A percentile compares a stretch with the other conserved stretches of the same genome.
Conservation (phyloP, 495 filamentous ascomycete species). For the Apodospora peruviana region DNA sequence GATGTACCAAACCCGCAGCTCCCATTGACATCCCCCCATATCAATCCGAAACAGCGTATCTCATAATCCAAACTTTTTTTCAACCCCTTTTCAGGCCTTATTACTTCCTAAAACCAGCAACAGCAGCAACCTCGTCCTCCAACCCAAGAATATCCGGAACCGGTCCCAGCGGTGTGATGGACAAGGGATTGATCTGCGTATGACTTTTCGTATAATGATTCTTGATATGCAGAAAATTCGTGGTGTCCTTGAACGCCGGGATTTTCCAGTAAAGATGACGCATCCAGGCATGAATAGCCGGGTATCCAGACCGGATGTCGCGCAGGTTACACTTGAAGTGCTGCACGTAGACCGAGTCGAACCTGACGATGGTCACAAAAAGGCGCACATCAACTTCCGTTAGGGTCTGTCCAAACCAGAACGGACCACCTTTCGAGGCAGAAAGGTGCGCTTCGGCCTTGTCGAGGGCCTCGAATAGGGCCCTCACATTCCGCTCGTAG, state of each 20-base stretch:
- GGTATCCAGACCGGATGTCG: constrained; percentile 67
- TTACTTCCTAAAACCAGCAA: no score
- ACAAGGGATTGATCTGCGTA: constrained; percentile 54
- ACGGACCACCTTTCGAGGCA: constrained; percentile 47
- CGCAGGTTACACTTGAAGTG: constrained; percentile 67
- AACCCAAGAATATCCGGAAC: constrained; percentile 52
- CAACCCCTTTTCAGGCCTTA: no score
- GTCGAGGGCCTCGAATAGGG: constrained; percentile 60
- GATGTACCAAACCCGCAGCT: no score
- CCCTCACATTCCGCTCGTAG: constrained; percentile 54
- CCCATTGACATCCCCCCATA: no score
- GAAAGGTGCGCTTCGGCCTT: constrained; percentile 55
- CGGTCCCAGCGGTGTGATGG: constrained; percentile 62
- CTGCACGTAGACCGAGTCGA: constrained; percentile 62
- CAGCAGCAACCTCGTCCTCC: constrained; percentile 37
- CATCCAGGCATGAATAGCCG: constrained; percentile 63
- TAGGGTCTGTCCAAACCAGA: constrained; percentile 56
- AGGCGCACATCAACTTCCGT: constrained; percentile 66
- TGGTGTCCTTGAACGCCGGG: constrained; percentile 64
- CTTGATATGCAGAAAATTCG: constrained; percentile 60
- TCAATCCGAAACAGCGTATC: no score
- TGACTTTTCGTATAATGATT: constrained; percentile 49
- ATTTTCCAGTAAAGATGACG: constrained; percentile 66
- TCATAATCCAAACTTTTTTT: no score
- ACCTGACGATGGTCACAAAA: constrained; percentile 58